Percentiles rank a stretch among this genome's conserved stretches.
Evolutionary conservation across 2,329 filamentous ascomycete species (phyloP).

Genomic region (Graphilbum fragrans): DNA sequence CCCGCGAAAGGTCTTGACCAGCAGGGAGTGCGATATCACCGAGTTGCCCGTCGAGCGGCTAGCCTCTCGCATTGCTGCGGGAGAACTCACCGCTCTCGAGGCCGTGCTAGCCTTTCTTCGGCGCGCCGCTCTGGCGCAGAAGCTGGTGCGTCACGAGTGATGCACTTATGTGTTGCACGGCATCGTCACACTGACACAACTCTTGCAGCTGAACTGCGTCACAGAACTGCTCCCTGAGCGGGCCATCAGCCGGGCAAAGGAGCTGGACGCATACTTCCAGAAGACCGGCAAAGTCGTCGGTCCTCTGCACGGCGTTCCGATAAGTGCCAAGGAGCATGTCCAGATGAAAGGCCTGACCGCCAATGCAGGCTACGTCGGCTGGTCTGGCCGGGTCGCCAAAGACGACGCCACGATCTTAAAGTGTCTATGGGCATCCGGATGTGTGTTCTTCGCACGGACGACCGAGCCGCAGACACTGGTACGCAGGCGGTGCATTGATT

Average conservation of each 20-base stretch:
- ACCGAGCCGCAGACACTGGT: conserved; percentile 13
- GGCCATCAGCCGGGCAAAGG: conserved; percentile 17
- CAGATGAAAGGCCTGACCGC: not conserved
- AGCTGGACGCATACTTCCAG: conserved; percentile 18
- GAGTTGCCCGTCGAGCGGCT: not conserved
- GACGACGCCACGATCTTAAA: not conserved
- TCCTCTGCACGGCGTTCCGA: conserved; percentile 30
- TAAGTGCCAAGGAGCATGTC: not conserved
- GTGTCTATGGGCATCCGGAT: conserved; percentile 8
- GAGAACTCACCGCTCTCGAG: not conserved
- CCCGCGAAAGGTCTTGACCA: not conserved
- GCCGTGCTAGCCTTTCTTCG: not conserved
- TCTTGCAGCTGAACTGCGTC: conserved; percentile 17
- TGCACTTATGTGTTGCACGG: too few species aligned
- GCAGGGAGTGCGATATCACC: not conserved
- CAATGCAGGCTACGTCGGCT: not conserved
- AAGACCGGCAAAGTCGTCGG: conserved; percentile 19
- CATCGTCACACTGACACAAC: conserved; percentile 19
- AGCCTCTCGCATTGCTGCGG: not conserved
- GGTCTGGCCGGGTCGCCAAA: not conserved
- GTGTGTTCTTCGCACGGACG: conserved; percentile 13
- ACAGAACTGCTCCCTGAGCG: conserved; percentile 24
- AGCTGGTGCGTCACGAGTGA: not conserved
- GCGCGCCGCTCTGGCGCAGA: not conserved
- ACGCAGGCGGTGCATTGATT: not conserved